Evolutionary conservation across 129 eudicot genomes (phyloP), one percentile per base, ranked within the genome.

Genomic region (Calendula officinalis): DNA sequence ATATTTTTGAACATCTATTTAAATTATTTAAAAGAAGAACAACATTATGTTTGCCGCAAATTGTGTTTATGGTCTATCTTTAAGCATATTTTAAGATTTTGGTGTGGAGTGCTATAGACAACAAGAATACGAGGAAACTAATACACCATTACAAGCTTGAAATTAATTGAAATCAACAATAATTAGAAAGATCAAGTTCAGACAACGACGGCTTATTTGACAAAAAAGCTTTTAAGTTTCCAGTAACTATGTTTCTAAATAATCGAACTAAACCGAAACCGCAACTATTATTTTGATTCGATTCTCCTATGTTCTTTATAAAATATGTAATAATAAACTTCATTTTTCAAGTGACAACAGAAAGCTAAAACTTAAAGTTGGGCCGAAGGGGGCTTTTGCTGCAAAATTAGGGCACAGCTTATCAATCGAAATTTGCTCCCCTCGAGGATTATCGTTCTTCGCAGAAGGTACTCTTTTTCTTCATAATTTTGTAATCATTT

Each of bases 151-250:
- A 60, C 43, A 63, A 32, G 6, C 46, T 2, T n/a, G 14, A 27
- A 35, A 34, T 7, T 8, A 11, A 32, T 22, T 41, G 6, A 67
- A 17, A 15, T 46, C 35, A n/a, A 12, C 45, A 37, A 17, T 73
- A 65, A 77, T 68, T 37, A 44, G 34, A 39, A 65, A 64, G 66
- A 73, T 73, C 53, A 39, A 87, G 58, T 16, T 77, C 70, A 0
- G 86, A 76, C 45, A 73, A 36, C 77, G 80, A 72, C 51, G 89
- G 85, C 53, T 77, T 79, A 67, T 77, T 75, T 0, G 86, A 63
- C 60, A 81, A 81, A 73, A 81, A 84, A 7, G 95, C 88, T 5
- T 66, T 71, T 11, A 84, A 34, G 60, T 89, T 89, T 3, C 52
- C 77, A 0, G 53, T 32, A 5, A 81, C 35, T 3, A 78, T 54